A percentile compares a stretch with the other conserved stretches of the same genome.
Evolutionary conservation across 305 asterid genomes (phyloP).

Genomic region (Solanum hybrid): DNA sequence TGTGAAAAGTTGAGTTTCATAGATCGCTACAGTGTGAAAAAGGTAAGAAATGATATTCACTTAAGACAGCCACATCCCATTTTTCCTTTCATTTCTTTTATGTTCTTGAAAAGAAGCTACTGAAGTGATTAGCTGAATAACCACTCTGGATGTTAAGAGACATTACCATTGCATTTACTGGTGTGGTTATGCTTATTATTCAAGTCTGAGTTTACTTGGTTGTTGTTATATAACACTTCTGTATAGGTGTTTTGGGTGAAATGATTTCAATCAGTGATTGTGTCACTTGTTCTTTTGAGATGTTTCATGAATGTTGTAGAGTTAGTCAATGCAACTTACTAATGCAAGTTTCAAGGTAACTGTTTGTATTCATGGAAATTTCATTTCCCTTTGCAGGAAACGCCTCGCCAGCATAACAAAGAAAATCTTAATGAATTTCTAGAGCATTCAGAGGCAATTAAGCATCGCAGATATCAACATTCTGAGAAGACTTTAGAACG

Average conservation of each 20-base stretch:
- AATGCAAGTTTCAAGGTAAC: not conserved
- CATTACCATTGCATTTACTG: not conserved
- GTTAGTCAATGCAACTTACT: not conserved
- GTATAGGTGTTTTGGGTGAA: not conserved
- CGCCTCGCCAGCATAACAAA: not conserved
- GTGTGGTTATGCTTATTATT: not conserved
- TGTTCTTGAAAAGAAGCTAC: not conserved
- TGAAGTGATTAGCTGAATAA: not conserved
- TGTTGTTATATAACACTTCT: not conserved
- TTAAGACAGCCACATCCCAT: not conserved
- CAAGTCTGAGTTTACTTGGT: not conserved
- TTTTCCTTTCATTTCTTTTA: not conserved
- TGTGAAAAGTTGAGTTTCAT: not conserved
- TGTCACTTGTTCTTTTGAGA: not conserved
- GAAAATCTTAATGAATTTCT: slow-evolving; percentile 22
- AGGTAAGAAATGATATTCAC: not conserved
- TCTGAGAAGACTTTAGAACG: slow-evolving; percentile 13
- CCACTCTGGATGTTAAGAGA: not conserved
- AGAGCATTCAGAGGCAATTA: slow-evolving; percentile 11
- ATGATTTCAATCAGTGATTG: not conserved
- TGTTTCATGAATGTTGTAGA: not conserved
- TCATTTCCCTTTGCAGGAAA: not conserved
- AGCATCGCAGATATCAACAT: slow-evolving; percentile 16
- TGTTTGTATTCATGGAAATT: not conserved
- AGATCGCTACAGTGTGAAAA: not conserved